phyloP scores from a whole-genome alignment of 2,329 filamentous ascomycete species.

The Hansfordia pulvinata region DNA sequence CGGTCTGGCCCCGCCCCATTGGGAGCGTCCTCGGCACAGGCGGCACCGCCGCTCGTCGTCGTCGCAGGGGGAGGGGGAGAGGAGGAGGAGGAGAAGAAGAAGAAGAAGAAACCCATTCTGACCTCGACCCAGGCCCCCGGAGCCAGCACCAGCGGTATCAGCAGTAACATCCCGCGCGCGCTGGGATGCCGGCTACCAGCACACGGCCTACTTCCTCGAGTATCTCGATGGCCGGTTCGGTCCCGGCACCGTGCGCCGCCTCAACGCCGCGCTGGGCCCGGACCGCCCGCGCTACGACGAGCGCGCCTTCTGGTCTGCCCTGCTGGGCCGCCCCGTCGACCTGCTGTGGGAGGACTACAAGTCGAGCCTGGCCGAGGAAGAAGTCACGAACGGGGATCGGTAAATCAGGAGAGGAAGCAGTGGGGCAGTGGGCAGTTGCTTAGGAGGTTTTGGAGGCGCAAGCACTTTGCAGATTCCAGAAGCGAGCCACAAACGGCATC shows the following conservation, averaged over 20 bases:
- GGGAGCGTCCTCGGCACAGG: constrained; percentile 48
- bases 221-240: constrained; percentile 63
- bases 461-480: constrained; percentile 1
- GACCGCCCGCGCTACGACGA: constrained; percentile 47
- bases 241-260: constrained; percentile 39
- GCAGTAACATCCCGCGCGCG: constrained; percentile 24
- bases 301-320: constrained; percentile 49
- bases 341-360: constrained; percentile 66
- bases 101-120: no score
- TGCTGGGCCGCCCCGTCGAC: constrained; percentile 53
- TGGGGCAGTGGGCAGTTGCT: no score
- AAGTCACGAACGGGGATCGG: constrained; percentile 5
- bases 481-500: no score
- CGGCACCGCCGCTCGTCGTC: no score
- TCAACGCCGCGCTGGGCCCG: constrained; percentile 56
- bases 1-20: constrained; percentile 66
- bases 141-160: constrained; percentile 3
- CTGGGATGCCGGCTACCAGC: constrained; percentile 88
- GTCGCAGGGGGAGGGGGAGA: no score
- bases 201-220: constrained; percentile 81
- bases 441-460: no score
- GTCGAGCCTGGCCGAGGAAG: constrained; percentile 12
- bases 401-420: no score
- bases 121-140: no score
- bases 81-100: no score